Percentiles rank a stretch among this genome's conserved stretches.
Evolutionary conservation across 192 early-diverging fungal genomes (phyloP).

Genomic region (Gorgonomyces haynaldii): DNA sequence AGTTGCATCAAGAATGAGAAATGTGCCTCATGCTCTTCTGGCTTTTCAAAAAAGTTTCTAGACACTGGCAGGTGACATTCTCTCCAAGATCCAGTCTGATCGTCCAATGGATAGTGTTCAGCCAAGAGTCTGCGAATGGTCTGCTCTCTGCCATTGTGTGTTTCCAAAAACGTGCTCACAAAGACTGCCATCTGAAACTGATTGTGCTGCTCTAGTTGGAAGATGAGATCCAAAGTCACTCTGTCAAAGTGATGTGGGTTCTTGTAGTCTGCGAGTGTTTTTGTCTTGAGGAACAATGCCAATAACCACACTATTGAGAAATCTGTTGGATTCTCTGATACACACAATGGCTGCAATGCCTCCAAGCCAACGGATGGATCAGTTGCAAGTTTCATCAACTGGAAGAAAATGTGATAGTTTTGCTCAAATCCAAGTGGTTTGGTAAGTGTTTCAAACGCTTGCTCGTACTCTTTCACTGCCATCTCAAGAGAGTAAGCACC

Average conservation of each 20-base stretch:
- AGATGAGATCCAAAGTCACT: slow-evolving; percentile 49
- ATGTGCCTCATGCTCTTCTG: slow-evolving; percentile 20
- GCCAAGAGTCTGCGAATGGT: slow-evolving; percentile 33
- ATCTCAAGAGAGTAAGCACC: slow-evolving; percentile 20
- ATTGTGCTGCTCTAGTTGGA: slow-evolving; percentile 61
- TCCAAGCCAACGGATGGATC: slow-evolving; percentile 37
- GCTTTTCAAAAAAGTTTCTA: neutral
- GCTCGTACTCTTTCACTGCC: slow-evolving; percentile 24
- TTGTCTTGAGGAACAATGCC: slow-evolving; percentile 28
- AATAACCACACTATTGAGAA: slow-evolving; percentile 59
- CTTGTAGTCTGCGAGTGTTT: slow-evolving; percentile 7
- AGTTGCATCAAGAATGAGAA: slow-evolving; percentile 51
- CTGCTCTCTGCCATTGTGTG: slow-evolving; percentile 24
- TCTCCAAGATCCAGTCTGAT: slow-evolving; percentile 19
- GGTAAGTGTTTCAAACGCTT: slow-evolving; percentile 5
- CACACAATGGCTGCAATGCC: slow-evolving; percentile 45
- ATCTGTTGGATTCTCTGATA: slow-evolving; percentile 49
- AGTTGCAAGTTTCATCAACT: slow-evolving; percentile 56
- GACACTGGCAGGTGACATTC: neutral
- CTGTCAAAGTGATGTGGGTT: slow-evolving; percentile 29
- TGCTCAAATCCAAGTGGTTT: neutral
- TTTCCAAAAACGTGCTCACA: slow-evolving; percentile 56
- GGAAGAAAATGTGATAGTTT: slow-evolving; percentile 53
- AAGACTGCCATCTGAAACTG: slow-evolving; percentile 79
- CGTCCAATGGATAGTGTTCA: slow-evolving; percentile 20